Conservation (phyloP, 306 rosid species). For the Trifolium subterraneum region DNA sequence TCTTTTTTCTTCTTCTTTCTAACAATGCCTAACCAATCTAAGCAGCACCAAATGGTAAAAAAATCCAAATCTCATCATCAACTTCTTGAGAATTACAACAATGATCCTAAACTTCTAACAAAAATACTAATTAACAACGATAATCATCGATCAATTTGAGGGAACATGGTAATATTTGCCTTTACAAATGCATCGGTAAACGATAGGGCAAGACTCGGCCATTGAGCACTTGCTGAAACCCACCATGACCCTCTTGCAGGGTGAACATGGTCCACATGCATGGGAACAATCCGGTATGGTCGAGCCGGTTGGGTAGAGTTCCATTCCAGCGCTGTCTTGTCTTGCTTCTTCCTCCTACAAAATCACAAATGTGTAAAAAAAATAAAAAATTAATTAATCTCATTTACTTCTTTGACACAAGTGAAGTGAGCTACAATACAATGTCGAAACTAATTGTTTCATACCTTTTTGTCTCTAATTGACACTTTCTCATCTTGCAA, state of each 20-base stretch:
- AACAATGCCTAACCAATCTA: slow-evolving; percentile 15
- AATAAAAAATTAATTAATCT: too few relatives aligned
- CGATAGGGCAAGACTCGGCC: slow-evolving; percentile 89
- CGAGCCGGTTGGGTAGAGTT: slow-evolving; percentile 74
- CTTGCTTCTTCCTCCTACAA: slow-evolving; percentile 48
- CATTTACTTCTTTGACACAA: background rate
- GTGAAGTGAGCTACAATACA: background rate
- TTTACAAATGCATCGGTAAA: slow-evolving; percentile 81
- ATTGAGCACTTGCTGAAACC: slow-evolving; percentile 77
- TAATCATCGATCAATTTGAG: slow-evolving; percentile 55
- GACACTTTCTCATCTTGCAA: slow-evolving; percentile 42
- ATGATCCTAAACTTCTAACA: slow-evolving; percentile 17
- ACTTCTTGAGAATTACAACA: slow-evolving; percentile 31
- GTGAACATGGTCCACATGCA: slow-evolving; percentile 94
- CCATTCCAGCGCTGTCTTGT: slow-evolving; percentile 52
- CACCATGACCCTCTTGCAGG: slow-evolving; percentile 92
- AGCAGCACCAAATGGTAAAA: slow-evolving; percentile 29
- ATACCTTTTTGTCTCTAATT: slow-evolving; percentile 49
- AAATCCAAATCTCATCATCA: background rate
- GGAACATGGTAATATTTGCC: slow-evolving; percentile 96
- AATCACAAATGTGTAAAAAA: slow-evolving; percentile 22
- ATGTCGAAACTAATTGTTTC: slow-evolving; percentile 8
- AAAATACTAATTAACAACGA: background rate
- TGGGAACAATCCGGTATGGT: slow-evolving; percentile 91
- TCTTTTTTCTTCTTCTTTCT: background rate